Evolutionary conservation across 2,329 filamentous ascomycete genomes (phyloP).

Genomic region (Aspergillus fumigatiaffinis): DNA sequence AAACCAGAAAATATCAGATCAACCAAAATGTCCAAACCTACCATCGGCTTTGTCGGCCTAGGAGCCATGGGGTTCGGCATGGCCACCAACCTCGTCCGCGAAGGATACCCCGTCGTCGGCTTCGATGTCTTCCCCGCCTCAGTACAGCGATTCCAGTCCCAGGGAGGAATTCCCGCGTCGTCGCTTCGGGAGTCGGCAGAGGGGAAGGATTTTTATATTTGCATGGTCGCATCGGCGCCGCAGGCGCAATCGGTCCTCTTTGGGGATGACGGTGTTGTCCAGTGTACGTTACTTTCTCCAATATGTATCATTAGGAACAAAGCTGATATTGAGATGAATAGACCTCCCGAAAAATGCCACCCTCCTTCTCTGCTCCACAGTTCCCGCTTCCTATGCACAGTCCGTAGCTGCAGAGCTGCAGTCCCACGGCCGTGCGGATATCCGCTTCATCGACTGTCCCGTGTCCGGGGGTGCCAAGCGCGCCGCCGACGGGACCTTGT

Average conservation of each 20-base stretch:
- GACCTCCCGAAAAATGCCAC: conserved; percentile 55
- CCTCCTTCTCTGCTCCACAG: conserved; percentile 67
- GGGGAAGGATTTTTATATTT: conserved; percentile 59
- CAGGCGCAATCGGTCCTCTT: conserved; percentile 66
- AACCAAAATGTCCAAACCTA: conserved; percentile 42
- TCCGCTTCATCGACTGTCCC: conserved; percentile 66
- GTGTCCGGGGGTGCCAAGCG: conserved; percentile 68
- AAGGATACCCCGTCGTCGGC: conserved; percentile 64
- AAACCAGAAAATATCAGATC: background rate
- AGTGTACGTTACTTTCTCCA: conserved; percentile 19
- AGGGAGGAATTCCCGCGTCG: conserved; percentile 57
- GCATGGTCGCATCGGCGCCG: conserved; percentile 71
- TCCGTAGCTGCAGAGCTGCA: conserved; percentile 56
- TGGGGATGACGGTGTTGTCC: conserved; percentile 50
- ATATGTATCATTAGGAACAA: too few relatives aligned
- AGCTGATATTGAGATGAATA: conserved; percentile 7
- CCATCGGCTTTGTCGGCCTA: conserved; percentile 67
- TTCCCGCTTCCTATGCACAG: conserved; percentile 63
- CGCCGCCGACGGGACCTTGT: conserved; percentile 67
- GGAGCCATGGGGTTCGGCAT: conserved; percentile 81
- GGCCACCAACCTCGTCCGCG: conserved; percentile 67
- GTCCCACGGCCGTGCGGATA: conserved; percentile 55
- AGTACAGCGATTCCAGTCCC: conserved; percentile 60
- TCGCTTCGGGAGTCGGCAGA: conserved; percentile 61
- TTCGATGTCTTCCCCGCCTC: conserved; percentile 68